These are phyloP conservation scores for Omphalotus olearius DNA, from an alignment of 1,284 basidiomycete genomes.

Conservation along the genomic window DNA sequence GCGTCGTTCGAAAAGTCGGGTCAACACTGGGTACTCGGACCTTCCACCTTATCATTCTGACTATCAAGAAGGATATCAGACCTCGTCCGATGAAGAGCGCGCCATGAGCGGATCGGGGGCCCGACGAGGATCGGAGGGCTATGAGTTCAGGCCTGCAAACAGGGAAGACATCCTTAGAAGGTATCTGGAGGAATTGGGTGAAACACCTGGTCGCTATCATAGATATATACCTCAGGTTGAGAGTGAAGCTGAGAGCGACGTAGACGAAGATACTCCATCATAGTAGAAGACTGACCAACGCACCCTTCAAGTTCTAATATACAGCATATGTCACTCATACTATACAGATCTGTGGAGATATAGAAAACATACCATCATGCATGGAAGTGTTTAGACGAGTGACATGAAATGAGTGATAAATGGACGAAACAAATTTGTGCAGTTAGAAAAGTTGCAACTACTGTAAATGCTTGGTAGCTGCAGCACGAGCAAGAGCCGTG, in stretches of 20 bases:
- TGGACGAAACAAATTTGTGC: background rate
- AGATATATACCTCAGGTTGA: slow-evolving; percentile 17
- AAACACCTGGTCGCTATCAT: slow-evolving; percentile 16
- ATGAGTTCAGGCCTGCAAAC: slow-evolving; percentile 16
- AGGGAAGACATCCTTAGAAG: slow-evolving; percentile 16
- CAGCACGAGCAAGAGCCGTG: background rate
- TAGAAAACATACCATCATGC: background rate
- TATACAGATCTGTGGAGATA: background rate
- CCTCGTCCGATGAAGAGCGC: slow-evolving; percentile 32
- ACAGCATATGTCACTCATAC: background rate
- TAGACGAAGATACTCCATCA: slow-evolving; percentile 1
- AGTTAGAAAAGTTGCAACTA: background rate
- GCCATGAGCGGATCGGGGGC: slow-evolving; percentile 21
- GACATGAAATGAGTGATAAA: background rate
- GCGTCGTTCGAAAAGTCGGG: slow-evolving; percentile 19
- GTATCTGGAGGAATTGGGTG: slow-evolving; percentile 16
- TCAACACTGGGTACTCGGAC: slow-evolving; percentile 32
- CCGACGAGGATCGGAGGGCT: slow-evolving; percentile 20
- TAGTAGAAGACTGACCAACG: too few species aligned
- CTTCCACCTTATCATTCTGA: slow-evolving; percentile 74
- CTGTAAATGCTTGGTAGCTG: background rate
- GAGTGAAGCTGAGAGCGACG: slow-evolving; percentile 9
- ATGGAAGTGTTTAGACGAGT: background rate
- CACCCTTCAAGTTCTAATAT: too few species aligned
- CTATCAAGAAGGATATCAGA: slow-evolving; percentile 38